These are phyloP conservation scores for Quercus phellos DNA, from an alignment of 331 rosid genomes.

Conservation along the genomic window DNA sequence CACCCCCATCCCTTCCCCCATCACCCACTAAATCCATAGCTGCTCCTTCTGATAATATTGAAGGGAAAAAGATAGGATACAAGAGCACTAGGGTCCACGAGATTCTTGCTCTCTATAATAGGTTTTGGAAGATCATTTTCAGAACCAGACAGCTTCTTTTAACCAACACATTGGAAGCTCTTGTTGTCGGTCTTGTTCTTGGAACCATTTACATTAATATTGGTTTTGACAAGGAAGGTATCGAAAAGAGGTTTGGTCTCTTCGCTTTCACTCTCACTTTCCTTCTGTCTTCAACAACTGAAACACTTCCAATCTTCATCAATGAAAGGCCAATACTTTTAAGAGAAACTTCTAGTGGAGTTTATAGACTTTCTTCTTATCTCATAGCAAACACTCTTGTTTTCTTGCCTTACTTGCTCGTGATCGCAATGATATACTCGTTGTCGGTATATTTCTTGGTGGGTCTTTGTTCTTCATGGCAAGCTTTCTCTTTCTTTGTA, in stretches of 20 bases:
- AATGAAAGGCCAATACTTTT: constrained; percentile 77
- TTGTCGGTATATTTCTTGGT: constrained; percentile 80
- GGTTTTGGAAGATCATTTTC: constrained; percentile 81
- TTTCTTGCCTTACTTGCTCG: constrained; percentile 78
- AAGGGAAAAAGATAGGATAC: constrained; percentile 34
- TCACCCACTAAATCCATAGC: constrained; percentile 19
- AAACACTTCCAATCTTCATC: constrained; percentile 82
- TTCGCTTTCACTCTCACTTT: constrained; percentile 89
- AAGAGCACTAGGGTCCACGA: constrained; percentile 69
- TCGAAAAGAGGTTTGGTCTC: constrained; percentile 80
- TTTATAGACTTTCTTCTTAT: constrained; percentile 78
- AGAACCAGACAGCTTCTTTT: constrained; percentile 70
- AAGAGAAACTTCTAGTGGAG: constrained; percentile 87
- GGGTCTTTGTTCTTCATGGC: constrained; percentile 75
- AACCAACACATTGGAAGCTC: constrained; percentile 76
- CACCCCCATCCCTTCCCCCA: constrained; percentile 20
- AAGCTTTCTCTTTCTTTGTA: constrained; percentile 77
- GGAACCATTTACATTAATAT: constrained; percentile 90
- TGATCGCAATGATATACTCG: constrained; percentile 65
- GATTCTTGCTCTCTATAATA: constrained; percentile 40
- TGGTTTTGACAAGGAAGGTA: constrained; percentile 62
- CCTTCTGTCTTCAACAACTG: constrained; percentile 82
- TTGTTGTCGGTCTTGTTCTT: constrained; percentile 75
- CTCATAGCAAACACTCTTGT: constrained; percentile 86
- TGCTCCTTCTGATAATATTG: constrained; percentile 5